phyloP scores from a whole-genome alignment of 164 flowering plant genomes.

The Saururus chinensis region DNA sequence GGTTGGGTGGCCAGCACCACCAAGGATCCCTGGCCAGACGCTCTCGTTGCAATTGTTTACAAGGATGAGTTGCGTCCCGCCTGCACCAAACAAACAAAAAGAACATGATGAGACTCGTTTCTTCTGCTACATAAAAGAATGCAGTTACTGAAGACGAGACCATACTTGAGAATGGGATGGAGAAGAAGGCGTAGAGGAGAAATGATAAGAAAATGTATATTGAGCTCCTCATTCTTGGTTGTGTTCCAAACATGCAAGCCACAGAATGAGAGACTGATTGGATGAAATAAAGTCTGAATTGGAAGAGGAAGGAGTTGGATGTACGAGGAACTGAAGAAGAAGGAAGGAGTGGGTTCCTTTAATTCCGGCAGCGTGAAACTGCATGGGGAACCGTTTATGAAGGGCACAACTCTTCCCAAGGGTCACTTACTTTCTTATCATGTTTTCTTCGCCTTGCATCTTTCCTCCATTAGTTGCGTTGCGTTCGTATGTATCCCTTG shows the following conservation, averaged over 20 bases:
- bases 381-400: conserved; percentile 4
- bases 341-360: too few relatives aligned
- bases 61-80: conserved; percentile 44
- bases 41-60: conserved; percentile 57
- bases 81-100: conserved; percentile 26
- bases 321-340: too few relatives aligned
- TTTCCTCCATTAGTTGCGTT: too few relatives aligned
- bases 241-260: too few relatives aligned
- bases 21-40: conserved; percentile 72
- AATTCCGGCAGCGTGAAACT: too few relatives aligned
- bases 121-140: neutral
- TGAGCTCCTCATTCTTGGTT: conserved; percentile 13
- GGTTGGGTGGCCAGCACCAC: conserved; percentile 54
- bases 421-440: conserved; percentile 1
- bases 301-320: neutral
- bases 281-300: neutral
- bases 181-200: conserved; percentile 13
- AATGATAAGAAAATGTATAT: conserved; percentile 8
- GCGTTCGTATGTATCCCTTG: conserved; percentile 20
- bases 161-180: conserved; percentile 21
- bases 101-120: neutral
- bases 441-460: too few relatives aligned
- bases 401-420: neutral
- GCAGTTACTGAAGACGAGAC: neutral
- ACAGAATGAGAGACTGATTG: neutral